Conservation (phyloP, 208 protist genomes). For the Balamuthia mandrillaris region DNA sequence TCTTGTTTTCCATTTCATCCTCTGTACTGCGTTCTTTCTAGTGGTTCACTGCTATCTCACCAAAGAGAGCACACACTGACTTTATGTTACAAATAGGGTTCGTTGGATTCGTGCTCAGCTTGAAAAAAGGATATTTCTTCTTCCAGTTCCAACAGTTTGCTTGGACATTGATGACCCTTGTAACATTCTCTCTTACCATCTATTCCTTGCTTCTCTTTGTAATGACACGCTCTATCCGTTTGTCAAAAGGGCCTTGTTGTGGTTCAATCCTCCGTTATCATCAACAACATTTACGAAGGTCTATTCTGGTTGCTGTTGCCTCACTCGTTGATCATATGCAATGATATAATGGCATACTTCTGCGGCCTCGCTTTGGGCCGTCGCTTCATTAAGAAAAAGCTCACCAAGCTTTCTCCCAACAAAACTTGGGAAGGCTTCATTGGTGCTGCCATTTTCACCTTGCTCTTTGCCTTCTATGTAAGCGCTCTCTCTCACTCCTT, state of each 20-base stretch:
- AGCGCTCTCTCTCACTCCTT: constrained; percentile 19
- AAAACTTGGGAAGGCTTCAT: constrained; percentile 83
- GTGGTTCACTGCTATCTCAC: background rate
- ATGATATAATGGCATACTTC: constrained; percentile 59
- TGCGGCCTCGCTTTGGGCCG: constrained; percentile 43
- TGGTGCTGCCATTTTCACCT: constrained; percentile 66
- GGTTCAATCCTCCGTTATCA: constrained; percentile 46
- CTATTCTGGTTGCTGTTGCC: constrained; percentile 64
- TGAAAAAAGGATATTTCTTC: constrained; percentile 61
- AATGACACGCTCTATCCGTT: no score
- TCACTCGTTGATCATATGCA: constrained; percentile 45
- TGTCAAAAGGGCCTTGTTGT: no score
- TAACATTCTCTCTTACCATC: no score
- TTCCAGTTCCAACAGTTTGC: constrained; percentile 71
- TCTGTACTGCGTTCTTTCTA: constrained; percentile 10
- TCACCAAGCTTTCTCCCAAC: constrained; percentile 76
- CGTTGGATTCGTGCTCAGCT: constrained; percentile 56
- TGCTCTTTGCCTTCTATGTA: constrained; percentile 62
- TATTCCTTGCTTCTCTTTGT: no score
- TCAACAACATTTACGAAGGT: constrained; percentile 66
- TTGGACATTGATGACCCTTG: constrained; percentile 65
- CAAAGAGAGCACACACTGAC: background rate
- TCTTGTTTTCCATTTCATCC: constrained; percentile 27
- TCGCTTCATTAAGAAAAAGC: constrained; percentile 46
- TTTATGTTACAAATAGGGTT: constrained; percentile 10